Evolutionary conservation across 306 rosid species (phyloP), one percentile per base, ranked within the genome.

Genomic region (Betula pendula): DNA sequence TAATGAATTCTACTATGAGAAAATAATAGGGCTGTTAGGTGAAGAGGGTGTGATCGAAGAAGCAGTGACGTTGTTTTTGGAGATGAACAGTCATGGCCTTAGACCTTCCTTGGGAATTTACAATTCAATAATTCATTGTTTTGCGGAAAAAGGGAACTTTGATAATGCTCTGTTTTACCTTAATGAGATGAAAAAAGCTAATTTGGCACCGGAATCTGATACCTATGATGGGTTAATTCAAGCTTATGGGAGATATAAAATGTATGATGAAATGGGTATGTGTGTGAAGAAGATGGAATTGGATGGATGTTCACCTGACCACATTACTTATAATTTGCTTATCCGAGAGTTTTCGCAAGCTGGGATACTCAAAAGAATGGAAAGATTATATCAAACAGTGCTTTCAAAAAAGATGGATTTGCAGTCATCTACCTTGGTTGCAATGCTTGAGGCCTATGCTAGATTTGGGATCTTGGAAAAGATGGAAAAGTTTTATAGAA

Each of bases 401-500:
- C 35, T 76, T 76, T 90, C 93, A 1, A 88, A 86, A 73, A 66
- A 86, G 83, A 88, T 85, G 92, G 60, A n/a, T 31, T 75, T 92
- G 70, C 89, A 87, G 55, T 77, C 91, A 66, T 81, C 90, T 56
- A 90, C 90, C 29, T 78, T 87, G 71, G 79, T 88, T 79, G 89
- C 88, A 8, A 88, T 92, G 93, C 84, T 90, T 7, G 90, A 90
- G 81, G 88, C 87, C 84, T 92, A 92, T 75, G 82, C 88, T 22
- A 88, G 81, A 84, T 90, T 87, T 77, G 88, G 87, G 75, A 82
- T 92, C 65, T 71, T 92, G 77, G 86, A 78, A 45, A 90, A 90
- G 91, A 92, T 92, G 96, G 92, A 92, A 68, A 84, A 66, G 42
- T 65, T 85, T 73, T 92, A 87, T 70, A 49, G 59, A 58, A 90